Base-by-base conservation (phyloP, 306 rosid genomes). In the Ammopiptanthus mongolicus region DNA sequence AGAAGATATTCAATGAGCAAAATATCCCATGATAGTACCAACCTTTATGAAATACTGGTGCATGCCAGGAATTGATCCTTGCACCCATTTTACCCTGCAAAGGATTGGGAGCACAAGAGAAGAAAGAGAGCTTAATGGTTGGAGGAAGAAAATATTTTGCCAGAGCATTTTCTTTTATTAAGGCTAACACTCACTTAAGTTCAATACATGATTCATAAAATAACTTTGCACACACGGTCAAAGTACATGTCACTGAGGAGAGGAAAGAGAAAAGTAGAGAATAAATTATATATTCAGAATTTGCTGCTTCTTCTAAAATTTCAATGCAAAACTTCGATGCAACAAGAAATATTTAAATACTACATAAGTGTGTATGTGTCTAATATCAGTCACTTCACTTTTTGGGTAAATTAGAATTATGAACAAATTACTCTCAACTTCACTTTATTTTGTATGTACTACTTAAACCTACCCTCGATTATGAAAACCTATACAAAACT, bases 21-120 rank as follows among this genome's bases (percentile, higher is more conserved):
- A 59, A 67, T 69, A 65, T 60, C 44, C 28, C 9, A 29, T 12
- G 22, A 47, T 19, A 53, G 42, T 57, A 83, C 93, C 73, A 81
- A 93, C 98, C 98, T 93, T 93, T 79, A 91, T 65, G 77, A 93
- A 93, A 85, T 93, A 93, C 81, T 91, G 97, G 89, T 93, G 86
- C 75, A 81, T 62, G 55, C 97, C 97, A 78, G 83, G 85, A 55
- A 64, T 71, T 23, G 84, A 21, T 81, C 88, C 88, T 78, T 86
- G 95, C 48, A 74, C 79, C 98, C 98, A 89, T 36, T 89, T 83
- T 75, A 78, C 86, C 80, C 98, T 93, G 91, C 83, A 85, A 77
- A 82, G 33, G 67, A 51, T 62, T 68, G 22, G 72, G 44, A 71
- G 50, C 28, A 42, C 62, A 22, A 66, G 13, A 55, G 34, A 70